A percentile compares a stretch with the other conserved stretches of the same genome.
phyloP scores from a whole-genome alignment of 2,329 filamentous ascomycete species.

The Stagonosporopsis cucurbitacearum region DNA sequence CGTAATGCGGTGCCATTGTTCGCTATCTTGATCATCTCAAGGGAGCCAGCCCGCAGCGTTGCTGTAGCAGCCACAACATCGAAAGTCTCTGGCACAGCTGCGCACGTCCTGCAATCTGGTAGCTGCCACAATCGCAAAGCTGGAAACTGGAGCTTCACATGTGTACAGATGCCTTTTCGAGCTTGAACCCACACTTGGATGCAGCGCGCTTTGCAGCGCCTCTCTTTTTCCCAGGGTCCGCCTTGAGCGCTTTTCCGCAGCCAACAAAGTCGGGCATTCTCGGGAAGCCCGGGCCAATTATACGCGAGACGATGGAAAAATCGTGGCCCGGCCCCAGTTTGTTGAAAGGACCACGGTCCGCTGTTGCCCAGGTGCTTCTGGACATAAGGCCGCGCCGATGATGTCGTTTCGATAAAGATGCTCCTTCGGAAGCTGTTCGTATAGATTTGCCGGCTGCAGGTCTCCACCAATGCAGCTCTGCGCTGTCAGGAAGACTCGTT shows the following conservation, averaged over 20 bases:
- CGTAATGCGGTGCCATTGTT: slow-evolving; percentile 1
- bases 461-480: neutral
- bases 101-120: slow-evolving; percentile 24
- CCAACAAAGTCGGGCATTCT: slow-evolving; percentile 26
- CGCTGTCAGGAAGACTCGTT: neutral
- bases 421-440: slow-evolving; percentile 8
- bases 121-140: slow-evolving; percentile 15
- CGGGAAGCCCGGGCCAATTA: slow-evolving; percentile 25
- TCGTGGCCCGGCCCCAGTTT: slow-evolving; percentile 13
- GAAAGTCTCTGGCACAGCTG: slow-evolving; percentile 17
- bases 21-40: slow-evolving; percentile 7
- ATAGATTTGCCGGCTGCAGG: neutral
- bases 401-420: slow-evolving; percentile 8
- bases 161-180: slow-evolving; percentile 33
- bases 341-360: slow-evolving; percentile 21
- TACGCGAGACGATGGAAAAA: slow-evolving; percentile 16
- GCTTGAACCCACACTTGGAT: slow-evolving; percentile 14
- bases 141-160: slow-evolving; percentile 30
- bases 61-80: slow-evolving; percentile 32
- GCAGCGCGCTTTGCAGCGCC: slow-evolving; percentile 13
- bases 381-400: slow-evolving; percentile 13
- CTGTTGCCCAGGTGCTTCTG: slow-evolving; percentile 20
- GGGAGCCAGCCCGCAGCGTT: slow-evolving; percentile 20
- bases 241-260: slow-evolving; percentile 22
- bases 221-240: slow-evolving; percentile 20